Percentiles rank a stretch among this genome's conserved stretches.
Evolutionary conservation across 805 yeast species (phyloP).

Genomic region (Jamesozyma piceae): DNA sequence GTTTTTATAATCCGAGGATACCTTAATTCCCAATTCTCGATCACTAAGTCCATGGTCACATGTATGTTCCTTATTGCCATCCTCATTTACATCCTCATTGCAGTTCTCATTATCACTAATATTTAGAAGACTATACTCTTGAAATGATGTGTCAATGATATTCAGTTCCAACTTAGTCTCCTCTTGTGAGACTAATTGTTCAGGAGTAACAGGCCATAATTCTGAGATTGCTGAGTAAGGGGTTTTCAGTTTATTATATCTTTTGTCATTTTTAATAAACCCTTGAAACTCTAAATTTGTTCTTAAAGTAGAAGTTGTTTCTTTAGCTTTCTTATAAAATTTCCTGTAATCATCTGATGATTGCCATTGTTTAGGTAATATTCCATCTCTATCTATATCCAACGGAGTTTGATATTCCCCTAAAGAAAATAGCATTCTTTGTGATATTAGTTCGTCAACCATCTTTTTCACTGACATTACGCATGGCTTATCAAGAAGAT

Average conservation of each 20-base stretch:
- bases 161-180: neutral
- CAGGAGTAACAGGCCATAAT: constrained; percentile 24
- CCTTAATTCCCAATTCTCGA: constrained; percentile 2
- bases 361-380: constrained; percentile 31
- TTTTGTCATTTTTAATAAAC: constrained; percentile 17
- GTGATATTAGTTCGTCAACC: constrained; percentile 48
- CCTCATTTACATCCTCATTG: neutral
- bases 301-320: constrained; percentile 9
- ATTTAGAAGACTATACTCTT: constrained; percentile 4
- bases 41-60: constrained; percentile 9
- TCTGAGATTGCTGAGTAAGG: constrained; percentile 28
- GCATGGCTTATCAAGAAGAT: constrained; percentile 14
- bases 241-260: constrained; percentile 23
- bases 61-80: constrained; percentile 2
- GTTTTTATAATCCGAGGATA: neutral
- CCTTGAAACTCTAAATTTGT: constrained; percentile 8
- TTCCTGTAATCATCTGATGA: constrained; percentile 32
- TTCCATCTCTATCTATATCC: constrained; percentile 20
- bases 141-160: constrained; percentile 3
- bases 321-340: constrained; percentile 28
- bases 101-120: constrained; percentile 7
- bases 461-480: constrained; percentile 45
- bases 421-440: constrained; percentile 37
- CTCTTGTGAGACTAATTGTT: constrained; percentile 1
- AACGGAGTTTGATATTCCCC: constrained; percentile 22